A percentile compares a stretch with the other conserved stretches of the same genome.
phyloP scores from a whole-genome alignment of 495 filamentous ascomycete species.

The Cryomyces minteri region DNA sequence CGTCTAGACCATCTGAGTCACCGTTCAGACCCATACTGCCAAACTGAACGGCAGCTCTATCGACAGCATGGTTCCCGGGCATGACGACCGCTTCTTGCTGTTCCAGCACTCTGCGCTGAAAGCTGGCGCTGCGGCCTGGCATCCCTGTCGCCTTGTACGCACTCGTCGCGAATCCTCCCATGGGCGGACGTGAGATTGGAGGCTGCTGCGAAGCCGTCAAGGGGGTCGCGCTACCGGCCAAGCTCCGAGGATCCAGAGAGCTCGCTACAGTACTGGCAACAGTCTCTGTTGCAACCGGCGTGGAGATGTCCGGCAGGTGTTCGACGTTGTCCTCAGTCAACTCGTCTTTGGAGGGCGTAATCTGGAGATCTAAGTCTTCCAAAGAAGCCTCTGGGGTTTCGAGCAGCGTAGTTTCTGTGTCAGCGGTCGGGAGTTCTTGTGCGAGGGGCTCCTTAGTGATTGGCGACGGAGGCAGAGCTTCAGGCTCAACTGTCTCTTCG shows the following conservation, averaged over 20 bases:
- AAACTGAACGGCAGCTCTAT: conserved; percentile 90
- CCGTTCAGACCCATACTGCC: conserved; percentile 87
- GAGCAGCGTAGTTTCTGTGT: conserved; percentile 24
- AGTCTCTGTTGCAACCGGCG: conserved; percentile 57
- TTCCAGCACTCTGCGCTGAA: conserved; percentile 68
- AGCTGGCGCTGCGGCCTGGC: conserved; percentile 46
- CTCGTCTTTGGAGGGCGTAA: conserved; percentile 59
- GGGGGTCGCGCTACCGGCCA: conserved; percentile 33
- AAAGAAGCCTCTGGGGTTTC: not conserved
- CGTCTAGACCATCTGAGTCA: conserved; percentile 50
- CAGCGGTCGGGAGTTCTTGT: conserved; percentile 17
- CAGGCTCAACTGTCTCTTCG: conserved; percentile 16
- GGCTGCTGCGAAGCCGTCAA: conserved; percentile 35
- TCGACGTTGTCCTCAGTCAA: conserved; percentile 86
- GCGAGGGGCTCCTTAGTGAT: conserved; percentile 15
- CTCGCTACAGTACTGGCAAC: conserved; percentile 83
- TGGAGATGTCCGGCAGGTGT: conserved; percentile 63
- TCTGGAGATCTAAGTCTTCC: not conserved
- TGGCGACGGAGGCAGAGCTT: conserved; percentile 12
- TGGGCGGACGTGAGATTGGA: conserved; percentile 36
- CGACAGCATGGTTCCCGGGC: conserved; percentile 94
- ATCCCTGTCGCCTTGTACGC: conserved; percentile 55
- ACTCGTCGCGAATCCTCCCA: conserved; percentile 52
- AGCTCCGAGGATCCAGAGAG: conserved; percentile 50
- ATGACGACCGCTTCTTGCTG: conserved; percentile 97